Percentiles rank a stretch among this genome's conserved stretches.
phyloP scores from a whole-genome alignment of 2,329 filamentous ascomycete genomes.

The Pestalotiopsis sp. region DNA sequence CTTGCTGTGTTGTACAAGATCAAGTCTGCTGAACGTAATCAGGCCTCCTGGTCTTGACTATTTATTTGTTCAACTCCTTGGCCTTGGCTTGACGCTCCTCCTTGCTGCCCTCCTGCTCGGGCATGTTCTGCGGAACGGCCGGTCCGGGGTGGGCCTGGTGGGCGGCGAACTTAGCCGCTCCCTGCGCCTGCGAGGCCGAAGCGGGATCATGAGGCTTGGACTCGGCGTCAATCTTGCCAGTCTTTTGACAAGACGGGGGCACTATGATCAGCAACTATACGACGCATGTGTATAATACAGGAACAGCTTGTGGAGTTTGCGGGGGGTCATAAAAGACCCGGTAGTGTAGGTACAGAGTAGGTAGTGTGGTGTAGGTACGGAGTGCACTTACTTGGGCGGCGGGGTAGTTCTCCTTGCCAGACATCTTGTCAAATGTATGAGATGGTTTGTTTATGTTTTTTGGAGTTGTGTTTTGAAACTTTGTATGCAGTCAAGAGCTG shows the following conservation, averaged over 20 bases:
- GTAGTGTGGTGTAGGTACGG: background rate
- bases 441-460: background rate
- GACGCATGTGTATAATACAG: background rate
- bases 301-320: background rate
- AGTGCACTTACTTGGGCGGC: slow-evolving; percentile 21
- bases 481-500: background rate
- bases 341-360: background rate
- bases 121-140: slow-evolving; percentile 55
- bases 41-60: background rate
- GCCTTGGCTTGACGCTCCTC: slow-evolving; percentile 69
- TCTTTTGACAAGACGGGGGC: slow-evolving; percentile 18
- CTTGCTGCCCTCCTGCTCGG: slow-evolving; percentile 63
- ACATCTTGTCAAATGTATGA: slow-evolving; percentile 9
- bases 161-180: slow-evolving; percentile 41
- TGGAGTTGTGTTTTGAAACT: background rate
- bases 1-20: background rate
- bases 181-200: slow-evolving; percentile 43
- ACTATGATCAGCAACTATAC: slow-evolving; percentile 2
- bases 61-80: slow-evolving; percentile 65
- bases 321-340: background rate
- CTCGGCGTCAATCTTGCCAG: slow-evolving; percentile 34
- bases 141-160: slow-evolving; percentile 62
- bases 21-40: background rate
- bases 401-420: slow-evolving; percentile 13
- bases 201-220: slow-evolving; percentile 40